Conservation (phyloP, 352 stramenopile genomes). For the Phytophthora hybrid region DNA sequence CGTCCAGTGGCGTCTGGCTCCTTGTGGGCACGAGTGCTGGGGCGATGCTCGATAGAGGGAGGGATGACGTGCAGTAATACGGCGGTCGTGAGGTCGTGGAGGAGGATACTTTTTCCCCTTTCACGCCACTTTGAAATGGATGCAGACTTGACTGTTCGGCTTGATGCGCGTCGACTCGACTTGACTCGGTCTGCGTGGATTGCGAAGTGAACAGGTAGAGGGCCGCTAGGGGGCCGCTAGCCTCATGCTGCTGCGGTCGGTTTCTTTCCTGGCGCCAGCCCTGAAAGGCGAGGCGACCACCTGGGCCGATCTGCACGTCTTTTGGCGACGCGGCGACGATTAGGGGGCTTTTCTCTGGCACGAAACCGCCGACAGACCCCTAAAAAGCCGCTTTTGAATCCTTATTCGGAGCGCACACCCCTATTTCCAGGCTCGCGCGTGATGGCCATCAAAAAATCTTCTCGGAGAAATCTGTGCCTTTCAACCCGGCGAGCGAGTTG, state of each 20-base stretch:
- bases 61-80: constrained; percentile 30
- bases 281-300: constrained; percentile 46
- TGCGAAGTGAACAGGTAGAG: constrained; percentile 37
- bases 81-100: constrained; percentile 34
- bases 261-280: constrained; percentile 40
- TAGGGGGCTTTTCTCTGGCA: constrained; percentile 5
- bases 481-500: constrained; percentile 21
- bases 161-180: constrained; percentile 82
- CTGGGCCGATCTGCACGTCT: constrained; percentile 50
- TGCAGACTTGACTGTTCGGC: constrained; percentile 54
- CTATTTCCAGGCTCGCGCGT: constrained; percentile 3
- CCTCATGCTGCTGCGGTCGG: constrained; percentile 13
- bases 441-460: constrained; percentile 37
- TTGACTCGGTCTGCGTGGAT: constrained; percentile 18
- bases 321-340: constrained; percentile 43
- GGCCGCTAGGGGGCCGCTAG: constrained; percentile 36
- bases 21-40: neutral
- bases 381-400: neutral
- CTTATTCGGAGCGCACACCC: neutral
- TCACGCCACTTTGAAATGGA: constrained; percentile 32
- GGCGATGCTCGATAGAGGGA: constrained; percentile 15
- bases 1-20: constrained; percentile 20
- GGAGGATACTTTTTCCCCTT: constrained; percentile 37
- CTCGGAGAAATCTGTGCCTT: constrained; percentile 11
- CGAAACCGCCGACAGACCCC: neutral